Percentiles rank a stretch among this genome's conserved stretches.
Conservation (phyloP, 306 rosid genomes). For the Medicago ruthenica region DNA sequence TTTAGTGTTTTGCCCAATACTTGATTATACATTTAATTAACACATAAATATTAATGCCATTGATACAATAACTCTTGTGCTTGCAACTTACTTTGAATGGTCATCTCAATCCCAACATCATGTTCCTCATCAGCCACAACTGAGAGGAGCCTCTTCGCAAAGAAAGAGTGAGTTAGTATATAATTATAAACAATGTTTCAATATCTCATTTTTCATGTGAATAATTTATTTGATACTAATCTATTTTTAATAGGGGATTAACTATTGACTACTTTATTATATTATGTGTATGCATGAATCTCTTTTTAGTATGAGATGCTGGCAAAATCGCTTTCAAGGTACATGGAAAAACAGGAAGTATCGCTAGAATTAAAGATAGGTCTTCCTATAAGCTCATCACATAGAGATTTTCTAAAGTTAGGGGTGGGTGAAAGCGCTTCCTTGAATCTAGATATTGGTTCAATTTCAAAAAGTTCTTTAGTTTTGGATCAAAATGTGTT, state of each 20-base stretch:
- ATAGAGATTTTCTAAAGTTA: no score
- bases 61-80: no score
- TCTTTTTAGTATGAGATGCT: background rate
- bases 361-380: background rate
- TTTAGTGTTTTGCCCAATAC: no score
- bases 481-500: no score
- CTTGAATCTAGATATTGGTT: background rate
- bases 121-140: no score
- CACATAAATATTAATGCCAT: no score
- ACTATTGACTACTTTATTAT: background rate
- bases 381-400: slow-evolving; percentile 36
- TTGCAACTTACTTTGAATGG: no score
- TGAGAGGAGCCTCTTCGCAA: slow-evolving; percentile 26
- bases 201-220: background rate
- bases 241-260: background rate
- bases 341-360: background rate
- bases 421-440: no score
- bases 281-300: background rate
- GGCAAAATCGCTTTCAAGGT: background rate
- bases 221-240: background rate
- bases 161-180: slow-evolving; percentile 54
- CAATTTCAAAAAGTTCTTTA: slow-evolving; percentile 17
- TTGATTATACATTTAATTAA: no score
- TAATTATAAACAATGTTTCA: background rate
- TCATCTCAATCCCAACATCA: no score